Conservation (phyloP, 2,329 filamentous ascomycete species). For the Coleophoma crateriformis region DNA sequence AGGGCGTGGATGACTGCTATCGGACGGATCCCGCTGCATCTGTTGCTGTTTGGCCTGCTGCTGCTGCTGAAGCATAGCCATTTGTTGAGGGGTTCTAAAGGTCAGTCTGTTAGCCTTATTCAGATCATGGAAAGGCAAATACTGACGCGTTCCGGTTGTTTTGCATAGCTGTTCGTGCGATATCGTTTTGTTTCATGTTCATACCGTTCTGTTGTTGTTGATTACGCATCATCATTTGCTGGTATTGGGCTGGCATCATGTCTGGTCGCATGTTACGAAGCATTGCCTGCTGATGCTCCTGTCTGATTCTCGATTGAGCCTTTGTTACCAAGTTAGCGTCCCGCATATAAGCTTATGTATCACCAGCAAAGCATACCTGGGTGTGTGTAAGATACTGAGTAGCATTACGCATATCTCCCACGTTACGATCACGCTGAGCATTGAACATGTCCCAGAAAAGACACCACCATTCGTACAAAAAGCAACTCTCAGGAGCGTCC, state of each 20-base stretch:
- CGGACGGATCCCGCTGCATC: slow-evolving; percentile 85
- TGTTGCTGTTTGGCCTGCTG: slow-evolving; percentile 70
- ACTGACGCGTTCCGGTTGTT: slow-evolving; percentile 71
- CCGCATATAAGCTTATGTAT: no score
- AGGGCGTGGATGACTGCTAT: slow-evolving; percentile 68
- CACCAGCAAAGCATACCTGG: slow-evolving; percentile 55
- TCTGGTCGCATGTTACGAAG: slow-evolving; percentile 66
- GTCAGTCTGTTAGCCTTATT: not conserved
- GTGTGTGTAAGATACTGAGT: slow-evolving; percentile 76
- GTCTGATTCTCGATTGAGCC: slow-evolving; percentile 66
- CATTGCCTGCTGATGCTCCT: slow-evolving; percentile 72
- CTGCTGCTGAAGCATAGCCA: slow-evolving; percentile 68
- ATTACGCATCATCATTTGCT: slow-evolving; percentile 66
- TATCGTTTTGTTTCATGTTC: slow-evolving; percentile 52
- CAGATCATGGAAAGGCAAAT: not conserved
- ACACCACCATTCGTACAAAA: slow-evolving; percentile 96
- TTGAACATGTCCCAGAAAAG: slow-evolving; percentile 96
- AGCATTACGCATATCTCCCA: slow-evolving; percentile 51
- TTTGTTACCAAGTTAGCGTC: slow-evolving; percentile 22
- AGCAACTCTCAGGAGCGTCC: slow-evolving; percentile 65
- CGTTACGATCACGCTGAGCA: slow-evolving; percentile 64
- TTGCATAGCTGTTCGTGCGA: slow-evolving; percentile 72
- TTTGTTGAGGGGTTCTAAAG: slow-evolving; percentile 47
- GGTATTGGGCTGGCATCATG: slow-evolving; percentile 47
- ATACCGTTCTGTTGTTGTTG: slow-evolving; percentile 51